phyloP scores from a whole-genome alignment of 495 filamentous ascomycete genomes.

The Schizothecium vesticola region DNA sequence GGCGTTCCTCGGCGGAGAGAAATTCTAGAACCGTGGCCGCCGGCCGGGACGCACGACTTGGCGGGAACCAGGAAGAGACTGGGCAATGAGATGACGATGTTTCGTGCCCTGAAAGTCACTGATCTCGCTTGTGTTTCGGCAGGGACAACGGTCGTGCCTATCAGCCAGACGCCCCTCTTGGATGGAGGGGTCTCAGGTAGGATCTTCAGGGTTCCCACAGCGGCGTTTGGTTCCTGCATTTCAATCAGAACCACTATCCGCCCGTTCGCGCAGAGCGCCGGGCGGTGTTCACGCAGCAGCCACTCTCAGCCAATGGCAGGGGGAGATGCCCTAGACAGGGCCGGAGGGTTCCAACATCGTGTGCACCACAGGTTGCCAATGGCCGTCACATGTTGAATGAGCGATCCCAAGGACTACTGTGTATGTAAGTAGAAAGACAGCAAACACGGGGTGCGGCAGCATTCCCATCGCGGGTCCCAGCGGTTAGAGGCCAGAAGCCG shows the following conservation, averaged over 20 bases:
- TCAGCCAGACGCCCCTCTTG: not conserved
- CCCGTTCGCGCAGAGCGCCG: not conserved
- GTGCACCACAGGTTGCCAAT: not conserved
- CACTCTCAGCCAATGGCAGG: not conserved
- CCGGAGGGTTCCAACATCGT: not conserved
- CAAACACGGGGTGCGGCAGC: not conserved
- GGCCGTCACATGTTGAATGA: not conserved
- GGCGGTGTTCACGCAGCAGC: not conserved
- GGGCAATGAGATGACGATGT: conserved; percentile 10
- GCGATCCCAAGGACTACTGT: not conserved
- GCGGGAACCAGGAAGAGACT: not conserved
- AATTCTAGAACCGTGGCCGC: conserved; percentile 9
- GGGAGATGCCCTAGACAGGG: not conserved
- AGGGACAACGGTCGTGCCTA: not conserved
- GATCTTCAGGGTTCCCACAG: not conserved
- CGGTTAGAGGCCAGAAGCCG: not conserved
- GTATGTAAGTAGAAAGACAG: not conserved
- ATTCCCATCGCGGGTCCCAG: not conserved
- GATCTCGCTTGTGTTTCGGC: conserved; percentile 23
- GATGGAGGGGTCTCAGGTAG: not conserved
- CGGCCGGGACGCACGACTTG: not conserved
- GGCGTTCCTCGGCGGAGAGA: not conserved
- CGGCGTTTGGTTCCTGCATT: conserved; percentile 13
- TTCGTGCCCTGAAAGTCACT: not conserved
- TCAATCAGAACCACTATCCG: conserved; percentile 2